A percentile compares a stretch with the other conserved stretches of the same genome.
Evolutionary conservation across 768 basidiomycete genomes (phyloP).

Genomic region (Trametes punicea): DNA sequence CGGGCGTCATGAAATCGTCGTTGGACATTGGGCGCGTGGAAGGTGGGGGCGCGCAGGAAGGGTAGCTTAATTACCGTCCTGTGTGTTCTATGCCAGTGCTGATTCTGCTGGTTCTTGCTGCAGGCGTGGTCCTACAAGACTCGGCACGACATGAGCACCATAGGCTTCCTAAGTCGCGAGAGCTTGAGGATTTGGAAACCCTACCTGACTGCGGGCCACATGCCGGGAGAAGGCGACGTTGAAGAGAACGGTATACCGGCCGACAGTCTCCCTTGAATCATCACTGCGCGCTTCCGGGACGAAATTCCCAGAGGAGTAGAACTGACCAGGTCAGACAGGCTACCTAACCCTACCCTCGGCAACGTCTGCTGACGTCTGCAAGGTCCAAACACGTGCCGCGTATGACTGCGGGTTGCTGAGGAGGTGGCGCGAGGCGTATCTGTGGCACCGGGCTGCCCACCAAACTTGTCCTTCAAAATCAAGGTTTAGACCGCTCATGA

Average conservation of each 20-base stretch:
- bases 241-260: not conserved
- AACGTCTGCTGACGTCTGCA: not conserved
- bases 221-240: not conserved
- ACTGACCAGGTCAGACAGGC: not conserved
- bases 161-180: no score
- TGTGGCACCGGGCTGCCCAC: not conserved
- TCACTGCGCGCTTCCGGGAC: not conserved
- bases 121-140: no score
- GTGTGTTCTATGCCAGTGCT: not conserved
- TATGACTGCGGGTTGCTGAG: not conserved
- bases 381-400: not conserved
- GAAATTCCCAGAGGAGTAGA: not conserved
- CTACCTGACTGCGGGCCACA: not conserved
- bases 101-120: not conserved
- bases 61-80: conserved; percentile 4
- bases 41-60: not conserved
- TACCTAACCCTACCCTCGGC: not conserved
- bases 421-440: not conserved
- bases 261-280: conserved; percentile 4
- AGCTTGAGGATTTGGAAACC: not conserved
- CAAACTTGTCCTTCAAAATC: not conserved
- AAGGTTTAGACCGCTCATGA: conserved; percentile 1
- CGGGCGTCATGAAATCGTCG: conserved; percentile 2
- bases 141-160: not conserved
- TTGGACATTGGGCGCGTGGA: not conserved